Percentiles rank a stretch among this genome's conserved stretches.
These are phyloP conservation scores for Salix exigua DNA, from an alignment of 345 rosid genomes.

Conservation along the genomic window DNA sequence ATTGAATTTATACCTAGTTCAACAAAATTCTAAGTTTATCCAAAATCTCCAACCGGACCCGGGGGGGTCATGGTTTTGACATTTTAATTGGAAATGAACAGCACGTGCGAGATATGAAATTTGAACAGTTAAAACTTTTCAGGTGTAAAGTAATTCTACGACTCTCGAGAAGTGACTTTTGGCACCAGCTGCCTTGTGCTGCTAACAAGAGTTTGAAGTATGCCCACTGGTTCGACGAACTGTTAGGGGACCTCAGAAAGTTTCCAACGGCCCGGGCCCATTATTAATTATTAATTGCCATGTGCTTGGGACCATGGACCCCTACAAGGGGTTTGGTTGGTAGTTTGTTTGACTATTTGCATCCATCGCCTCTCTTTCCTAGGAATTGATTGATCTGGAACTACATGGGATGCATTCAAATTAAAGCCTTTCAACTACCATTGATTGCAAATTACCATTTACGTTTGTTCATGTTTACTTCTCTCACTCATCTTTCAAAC, in stretches of 20 bases:
- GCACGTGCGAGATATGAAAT: too few species aligned
- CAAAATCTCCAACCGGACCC: too few species aligned
- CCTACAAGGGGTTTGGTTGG: background rate
- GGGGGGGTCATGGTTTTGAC: too few species aligned
- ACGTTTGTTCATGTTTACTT: background rate
- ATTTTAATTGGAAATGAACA: too few species aligned
- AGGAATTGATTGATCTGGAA: background rate
- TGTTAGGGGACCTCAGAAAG: background rate
- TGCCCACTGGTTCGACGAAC: background rate
- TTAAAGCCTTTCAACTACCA: background rate
- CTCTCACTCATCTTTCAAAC: background rate
- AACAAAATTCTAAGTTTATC: too few species aligned
- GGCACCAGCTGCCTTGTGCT: background rate
- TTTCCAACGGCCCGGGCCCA: background rate
- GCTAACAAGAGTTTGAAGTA: background rate
- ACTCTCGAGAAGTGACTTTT: too few species aligned
- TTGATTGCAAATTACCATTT: background rate
- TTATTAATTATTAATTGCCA: background rate
- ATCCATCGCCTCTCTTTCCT: background rate
- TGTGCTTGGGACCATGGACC: background rate
- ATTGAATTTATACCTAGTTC: too few species aligned
- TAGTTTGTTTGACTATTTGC: background rate
- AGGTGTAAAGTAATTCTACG: too few species aligned
- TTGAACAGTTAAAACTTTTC: too few species aligned
- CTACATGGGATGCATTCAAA: background rate